Evolutionary conservation across 2,329 filamentous ascomycete species (phyloP), one percentile per base, ranked within the genome.

Genomic region (Drechslerella coelobrocha): DNA sequence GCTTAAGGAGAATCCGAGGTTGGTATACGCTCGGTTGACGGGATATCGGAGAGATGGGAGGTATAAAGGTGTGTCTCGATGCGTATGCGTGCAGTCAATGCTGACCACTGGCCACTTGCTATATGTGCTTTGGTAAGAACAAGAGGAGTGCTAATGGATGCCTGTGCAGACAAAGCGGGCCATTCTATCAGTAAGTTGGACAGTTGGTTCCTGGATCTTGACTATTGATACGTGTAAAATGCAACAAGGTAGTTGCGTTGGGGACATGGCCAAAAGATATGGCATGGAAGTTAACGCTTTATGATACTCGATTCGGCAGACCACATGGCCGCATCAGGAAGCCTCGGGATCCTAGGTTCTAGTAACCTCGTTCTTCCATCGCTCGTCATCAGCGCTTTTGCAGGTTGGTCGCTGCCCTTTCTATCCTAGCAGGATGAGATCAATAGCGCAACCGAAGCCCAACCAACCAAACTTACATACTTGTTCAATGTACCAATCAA

Each of bases 331-430:
- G 90, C 96, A 0, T 89, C 88, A 0, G 93, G 93, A 0, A 88
- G 89, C 0, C 80, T 97, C 29, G 83, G 84, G 0, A 82, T 96
- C 79, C 84, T 97, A 2, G 93, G 81, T 26, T 84, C 82, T n/a
- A 17, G 39, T 76, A 86, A 85, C 73, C 92, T 93, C 0, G 87
- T 89, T 72, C 84, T 92, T 21, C 93, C 93, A 0, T 86, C 82
- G 6, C 97, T 97, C 76, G 83, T 97, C n/a, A 81, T 97, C 0
- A 93, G 86, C 0, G 93, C 97, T 78, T 97, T 97, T 74, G 93
- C 90, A 0, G 93, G 26, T 55, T 55, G 27, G 52, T 55, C n/a
- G n/a, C n/a, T n/a, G n/a, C n/a, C n/a, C n/a, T n/a, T n/a, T n/a
- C n/a, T n/a, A n/a, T n/a, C n/a, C n/a, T n/a, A n/a, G n/a, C n/a